Base-by-base conservation (phyloP, 2,329 filamentous ascomycete species). In the Aurifilum marmelostoma region DNA sequence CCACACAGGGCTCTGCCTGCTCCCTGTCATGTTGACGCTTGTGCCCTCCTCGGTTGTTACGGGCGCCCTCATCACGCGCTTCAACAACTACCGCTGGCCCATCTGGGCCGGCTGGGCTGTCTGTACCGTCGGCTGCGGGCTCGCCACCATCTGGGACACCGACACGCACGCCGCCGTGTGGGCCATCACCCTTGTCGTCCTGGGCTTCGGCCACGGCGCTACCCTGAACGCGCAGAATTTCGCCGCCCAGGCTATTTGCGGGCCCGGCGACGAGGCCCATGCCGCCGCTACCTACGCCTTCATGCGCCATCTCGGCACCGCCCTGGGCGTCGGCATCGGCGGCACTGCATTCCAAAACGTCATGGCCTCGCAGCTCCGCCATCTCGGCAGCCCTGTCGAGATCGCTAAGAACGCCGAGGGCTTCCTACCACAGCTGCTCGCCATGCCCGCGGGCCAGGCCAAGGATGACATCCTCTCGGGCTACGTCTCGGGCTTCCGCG, bases 401-500 rank as follows among this genome's bases (percentile, higher is more conserved):
- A 79, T 80, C 64, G 74, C 75, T 12, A 72, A 73, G 50, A 68
- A 77, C 24, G 73, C 76, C 14, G 76, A 78, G 70, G 74, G 72
- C 4, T 76, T 73, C 43, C 73, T 77, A 50, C 37, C 61, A 11
- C 54, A 64, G 29, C 71, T 77, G 70, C 56, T 66, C 6, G 54
- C 50, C 4, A 74, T 77, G 73, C 67, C 71, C 0, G 71, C 72
- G 1, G 37, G 47, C 2, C 73, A 73, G 29, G 37, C 63, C 16
- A 67, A 65, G 68, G 60, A 37, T 8, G 32, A 24, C 58, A 72
- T 70, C 41, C n/a, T 56, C 47, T 50, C 61, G 65, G 82, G 83
- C 14, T 89, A 89, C 74, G 84, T 83, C 2, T 83, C 85, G 72
- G 84, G 84, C 58, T 75, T 89, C 73, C 81, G 79, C 68, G 83